Base-by-base conservation (phyloP, 2,329 filamentous ascomycete species). In the Fusarium mexicanum region DNA sequence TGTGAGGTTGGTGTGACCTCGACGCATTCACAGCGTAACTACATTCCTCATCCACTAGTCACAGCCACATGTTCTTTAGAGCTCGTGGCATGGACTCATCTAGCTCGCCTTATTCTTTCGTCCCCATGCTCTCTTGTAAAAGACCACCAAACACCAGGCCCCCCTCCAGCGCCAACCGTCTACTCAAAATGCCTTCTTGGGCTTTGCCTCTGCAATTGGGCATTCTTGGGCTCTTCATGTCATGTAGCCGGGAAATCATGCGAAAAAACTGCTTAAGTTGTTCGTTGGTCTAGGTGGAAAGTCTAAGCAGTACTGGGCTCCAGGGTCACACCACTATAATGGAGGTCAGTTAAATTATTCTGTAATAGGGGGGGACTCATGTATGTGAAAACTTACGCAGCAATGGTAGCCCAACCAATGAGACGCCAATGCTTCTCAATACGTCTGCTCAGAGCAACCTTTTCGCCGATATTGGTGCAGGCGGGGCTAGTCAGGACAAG, bases 391-490 rank as follows among this genome's bases (percentile, higher is more conserved):
- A 87, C 88, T 86, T 86, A 90, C 88, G 88, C 88, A 78, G 92
- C 91, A 82, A 94, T 94, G 76, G 93, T 95, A 69, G 93, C 93
- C 94, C 94, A 97, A 79, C 94, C 94, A 79, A 97, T 97, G 81
- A 97, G 88, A 86, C 95, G 94, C 96, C 96, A 98, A 86, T 98
- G 96, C 91, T 98, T 98, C 86, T 99, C 96, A 80, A 98, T 98
- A 91, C 96, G 94, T 86, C 96, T 90, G 83, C 92, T 95, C 81
- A 99, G 88, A 47, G 96, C 96, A 80, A 99, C 95, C 92, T 99
- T 98, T 89, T 99, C 96, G 76, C 95, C 95, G 81, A 98, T 92
- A 83, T 97, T 96, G 58, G 96, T 99, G 88, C 96, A 99, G 67
- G 96, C 96, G 50, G 95, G 95, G 82, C 91, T 96, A 71, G 95